phyloP scores from a whole-genome alignment of 371 early-diverging fungal species.

The Mucor sp. region DNA sequence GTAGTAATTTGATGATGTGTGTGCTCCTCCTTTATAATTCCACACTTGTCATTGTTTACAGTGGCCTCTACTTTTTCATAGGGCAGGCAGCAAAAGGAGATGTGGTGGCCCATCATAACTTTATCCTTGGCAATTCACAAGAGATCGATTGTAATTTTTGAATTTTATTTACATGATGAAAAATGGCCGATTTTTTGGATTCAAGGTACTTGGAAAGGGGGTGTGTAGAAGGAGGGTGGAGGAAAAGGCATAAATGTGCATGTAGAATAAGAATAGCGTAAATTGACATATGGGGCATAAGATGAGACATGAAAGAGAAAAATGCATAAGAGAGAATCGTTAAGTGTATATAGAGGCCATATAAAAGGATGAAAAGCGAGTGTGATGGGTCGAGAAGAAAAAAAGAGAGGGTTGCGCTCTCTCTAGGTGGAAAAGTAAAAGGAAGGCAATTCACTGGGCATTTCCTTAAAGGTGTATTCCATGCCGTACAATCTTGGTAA shows the following conservation, averaged over 20 bases:
- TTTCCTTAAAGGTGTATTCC: slow-evolving; percentile 11
- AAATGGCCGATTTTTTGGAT: neutral
- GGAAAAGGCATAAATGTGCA: neutral
- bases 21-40: neutral
- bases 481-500: slow-evolving; percentile 6
- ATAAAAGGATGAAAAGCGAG: neutral
- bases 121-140: neutral
- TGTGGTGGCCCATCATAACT: neutral
- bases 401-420: no score
- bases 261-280: neutral
- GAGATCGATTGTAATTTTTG: neutral
- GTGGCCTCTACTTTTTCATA: neutral
- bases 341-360: neutral
- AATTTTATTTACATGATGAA: neutral
- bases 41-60: neutral
- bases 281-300: neutral
- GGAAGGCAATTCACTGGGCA: slow-evolving; percentile 6
- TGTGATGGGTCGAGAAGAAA: neutral
- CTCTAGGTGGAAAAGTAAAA: neutral
- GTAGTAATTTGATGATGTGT: neutral
- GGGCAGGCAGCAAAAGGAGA: slow-evolving; percentile 1
- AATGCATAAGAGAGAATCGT: neutral
- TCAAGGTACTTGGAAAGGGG: neutral
- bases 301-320: neutral
- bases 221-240: neutral